Percentiles rank a stretch among this genome's conserved stretches.
phyloP scores from a whole-genome alignment of 176 grass and related monocot genomes.

The Eleusine coracana region DNA sequence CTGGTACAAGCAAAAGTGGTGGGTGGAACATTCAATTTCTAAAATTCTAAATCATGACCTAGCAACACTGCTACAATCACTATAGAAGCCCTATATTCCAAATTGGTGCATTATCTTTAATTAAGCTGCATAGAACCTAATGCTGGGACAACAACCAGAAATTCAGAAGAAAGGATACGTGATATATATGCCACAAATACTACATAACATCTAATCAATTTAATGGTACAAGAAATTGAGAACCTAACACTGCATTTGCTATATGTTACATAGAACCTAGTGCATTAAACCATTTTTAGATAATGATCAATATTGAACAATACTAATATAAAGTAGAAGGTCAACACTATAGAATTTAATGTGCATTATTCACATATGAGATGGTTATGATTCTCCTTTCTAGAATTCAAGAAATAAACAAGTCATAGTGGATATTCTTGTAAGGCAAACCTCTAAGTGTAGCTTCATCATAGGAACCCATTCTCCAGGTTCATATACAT shows the following conservation, averaged over 20 bases:
- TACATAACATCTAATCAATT: too few species aligned
- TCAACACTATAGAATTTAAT: background rate
- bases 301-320: background rate
- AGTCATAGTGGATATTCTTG: slow-evolving; percentile 16
- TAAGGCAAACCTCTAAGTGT: slow-evolving; percentile 60
- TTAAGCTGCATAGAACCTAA: too few species aligned
- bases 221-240: too few species aligned
- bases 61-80: background rate
- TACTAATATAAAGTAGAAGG: background rate
- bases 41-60: background rate
- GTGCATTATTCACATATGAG: background rate
- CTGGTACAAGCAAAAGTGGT: background rate
- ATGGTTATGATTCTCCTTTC: background rate
- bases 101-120: too few species aligned
- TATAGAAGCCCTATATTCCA: too few species aligned
- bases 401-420: background rate
- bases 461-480: slow-evolving; percentile 58
- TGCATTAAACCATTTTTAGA: background rate
- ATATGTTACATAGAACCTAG: too few species aligned
- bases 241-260: too few species aligned
- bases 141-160: too few species aligned
- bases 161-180: too few species aligned
- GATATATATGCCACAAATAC: too few species aligned
- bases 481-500: slow-evolving; percentile 39
- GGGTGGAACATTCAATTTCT: background rate